Conservation (phyloP, 2,329 filamentous ascomycete genomes). For the Penicillium janthinellum region DNA sequence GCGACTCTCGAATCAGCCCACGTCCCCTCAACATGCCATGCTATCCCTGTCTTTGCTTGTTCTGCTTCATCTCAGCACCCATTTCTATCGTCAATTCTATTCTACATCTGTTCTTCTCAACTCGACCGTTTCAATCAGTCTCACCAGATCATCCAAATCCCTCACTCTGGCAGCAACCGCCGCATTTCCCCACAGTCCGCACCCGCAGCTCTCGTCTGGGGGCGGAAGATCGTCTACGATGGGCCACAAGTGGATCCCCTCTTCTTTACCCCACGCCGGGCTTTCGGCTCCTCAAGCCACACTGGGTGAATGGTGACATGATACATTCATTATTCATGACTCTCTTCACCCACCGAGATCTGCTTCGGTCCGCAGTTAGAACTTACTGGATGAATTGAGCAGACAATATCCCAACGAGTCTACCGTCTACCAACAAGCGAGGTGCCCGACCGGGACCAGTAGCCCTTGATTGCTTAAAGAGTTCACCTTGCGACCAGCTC, state of each 20-base stretch:
- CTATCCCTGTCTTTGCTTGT: not conserved
- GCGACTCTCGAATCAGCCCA: conserved; percentile 7
- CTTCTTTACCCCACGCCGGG: not conserved
- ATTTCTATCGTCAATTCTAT: not conserved
- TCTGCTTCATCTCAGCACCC: not conserved
- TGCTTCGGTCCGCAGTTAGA: no score
- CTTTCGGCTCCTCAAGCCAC: conserved; percentile 1
- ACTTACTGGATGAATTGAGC: no score
- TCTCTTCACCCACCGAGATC: no score
- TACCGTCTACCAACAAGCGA: not conserved
- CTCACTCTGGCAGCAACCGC: not conserved
- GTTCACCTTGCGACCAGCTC: not conserved
- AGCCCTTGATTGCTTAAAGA: not conserved
- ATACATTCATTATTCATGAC: no score
- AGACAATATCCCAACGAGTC: no score
- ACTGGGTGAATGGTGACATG: conserved; percentile 1
- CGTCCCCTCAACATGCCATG: conserved; percentile 6
- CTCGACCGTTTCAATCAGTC: not conserved
- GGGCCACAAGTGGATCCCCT: conserved; percentile 3
- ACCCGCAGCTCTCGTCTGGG: not conserved
- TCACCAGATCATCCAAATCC: no score
- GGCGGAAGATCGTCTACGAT: not conserved
- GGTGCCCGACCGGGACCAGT: not conserved
- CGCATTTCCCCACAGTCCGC: not conserved
- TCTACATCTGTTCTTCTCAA: not conserved